Conservation (phyloP, 495 filamentous ascomycete genomes). For the Patellaria atrata region DNA sequence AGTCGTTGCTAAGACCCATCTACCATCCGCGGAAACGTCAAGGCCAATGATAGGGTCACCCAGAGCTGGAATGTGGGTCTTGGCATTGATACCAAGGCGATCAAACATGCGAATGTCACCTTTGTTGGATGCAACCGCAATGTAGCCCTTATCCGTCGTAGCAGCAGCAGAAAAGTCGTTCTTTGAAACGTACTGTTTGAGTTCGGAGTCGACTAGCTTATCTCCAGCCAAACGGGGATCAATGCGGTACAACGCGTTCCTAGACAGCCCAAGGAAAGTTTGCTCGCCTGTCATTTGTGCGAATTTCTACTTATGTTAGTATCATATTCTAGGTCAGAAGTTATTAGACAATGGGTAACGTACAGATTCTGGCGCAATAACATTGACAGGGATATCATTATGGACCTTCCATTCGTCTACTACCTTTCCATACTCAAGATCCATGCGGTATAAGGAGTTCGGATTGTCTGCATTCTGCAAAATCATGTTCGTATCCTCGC, state of each 20-base stretch:
- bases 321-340: conserved; percentile 8
- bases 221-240: conserved; percentile 81
- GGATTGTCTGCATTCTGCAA: conserved; percentile 74
- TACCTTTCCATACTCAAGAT: conserved; percentile 96
- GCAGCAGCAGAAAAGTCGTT: conserved; percentile 91
- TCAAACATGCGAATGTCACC: conserved; percentile 96
- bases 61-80: conserved; percentile 90
- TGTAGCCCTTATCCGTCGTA: conserved; percentile 89
- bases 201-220: conserved; percentile 81
- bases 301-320: conserved; percentile 53
- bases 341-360: conserved; percentile 3
- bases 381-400: conserved; percentile 83
- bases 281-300: conserved; percentile 93
- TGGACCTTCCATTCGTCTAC: conserved; percentile 99
- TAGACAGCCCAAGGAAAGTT: conserved; percentile 82
- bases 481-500: conserved; percentile 84
- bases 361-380: conserved; percentile 79
- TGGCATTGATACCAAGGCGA: conserved; percentile 89
- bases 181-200: conserved; percentile 93
- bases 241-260: conserved; percentile 84
- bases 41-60: conserved; percentile 91
- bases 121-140: conserved; percentile 93
- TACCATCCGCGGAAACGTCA: conserved; percentile 85
- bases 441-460: conserved; percentile 93
- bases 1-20: conserved; percentile 90